phyloP scores from a whole-genome alignment of 371 early-diverging fungal species.

The Entomophthora muscae region DNA sequence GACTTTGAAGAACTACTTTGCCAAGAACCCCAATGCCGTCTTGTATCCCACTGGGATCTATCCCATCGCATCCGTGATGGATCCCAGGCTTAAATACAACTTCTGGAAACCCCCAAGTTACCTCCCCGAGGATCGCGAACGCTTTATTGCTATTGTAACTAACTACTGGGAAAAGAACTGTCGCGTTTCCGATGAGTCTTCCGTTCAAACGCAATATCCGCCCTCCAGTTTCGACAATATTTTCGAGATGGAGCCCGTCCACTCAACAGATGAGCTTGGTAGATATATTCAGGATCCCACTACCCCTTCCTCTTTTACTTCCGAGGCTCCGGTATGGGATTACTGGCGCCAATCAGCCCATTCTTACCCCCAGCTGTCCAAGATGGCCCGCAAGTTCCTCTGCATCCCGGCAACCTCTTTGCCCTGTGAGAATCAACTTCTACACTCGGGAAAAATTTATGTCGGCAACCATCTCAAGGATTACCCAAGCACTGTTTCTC shows the following conservation, averaged over 20 bases:
- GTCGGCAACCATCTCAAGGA: not conserved
- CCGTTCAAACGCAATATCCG: not conserved
- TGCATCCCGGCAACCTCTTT: conserved; percentile 7
- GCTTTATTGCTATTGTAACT: not conserved
- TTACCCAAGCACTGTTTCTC: not conserved
- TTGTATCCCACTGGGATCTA: not conserved
- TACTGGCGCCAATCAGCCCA: not conserved
- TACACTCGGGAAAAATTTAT: not conserved
- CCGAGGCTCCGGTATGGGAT: not conserved
- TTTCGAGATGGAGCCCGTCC: not conserved
- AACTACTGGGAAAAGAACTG: not conserved
- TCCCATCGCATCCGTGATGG: not conserved
- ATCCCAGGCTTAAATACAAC: not conserved
- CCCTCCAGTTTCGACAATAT: not conserved
- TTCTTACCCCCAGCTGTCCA: conserved; percentile 3
- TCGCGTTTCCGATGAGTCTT: not conserved
- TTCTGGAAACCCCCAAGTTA: not conserved
- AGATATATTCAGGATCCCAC: not conserved
- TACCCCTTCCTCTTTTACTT: not conserved
- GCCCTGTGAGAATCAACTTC: conserved; percentile 1
- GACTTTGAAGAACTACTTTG: not conserved
- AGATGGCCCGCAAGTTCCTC: conserved; percentile 7
- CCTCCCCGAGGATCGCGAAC: not conserved
- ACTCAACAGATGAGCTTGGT: not conserved
- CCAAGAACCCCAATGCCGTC: not conserved